Evolutionary conservation across 1,284 basidiomycete genomes (phyloP).

Genomic region (Malassezia brasiliensis): DNA sequence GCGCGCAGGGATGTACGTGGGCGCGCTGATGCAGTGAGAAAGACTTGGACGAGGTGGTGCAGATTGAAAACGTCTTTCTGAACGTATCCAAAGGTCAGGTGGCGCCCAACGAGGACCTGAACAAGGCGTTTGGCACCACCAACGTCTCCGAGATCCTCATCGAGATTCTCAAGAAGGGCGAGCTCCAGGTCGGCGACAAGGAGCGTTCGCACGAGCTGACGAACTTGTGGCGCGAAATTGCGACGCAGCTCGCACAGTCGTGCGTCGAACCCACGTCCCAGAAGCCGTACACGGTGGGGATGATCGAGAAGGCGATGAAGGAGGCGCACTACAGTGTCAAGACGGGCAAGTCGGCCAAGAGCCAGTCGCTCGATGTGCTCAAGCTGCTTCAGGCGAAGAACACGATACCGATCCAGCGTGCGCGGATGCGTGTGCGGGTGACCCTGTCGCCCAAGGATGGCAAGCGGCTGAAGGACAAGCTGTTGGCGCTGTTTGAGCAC

Average conservation of each 20-base stretch:
- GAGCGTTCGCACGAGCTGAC: conserved; percentile 82
- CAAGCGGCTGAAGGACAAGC: conserved; percentile 62
- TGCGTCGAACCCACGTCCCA: conserved; percentile 86
- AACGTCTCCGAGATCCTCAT: conserved; percentile 66
- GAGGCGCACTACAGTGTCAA: conserved; percentile 88
- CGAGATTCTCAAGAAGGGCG: conserved; percentile 92
- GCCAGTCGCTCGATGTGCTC: conserved; percentile 81
- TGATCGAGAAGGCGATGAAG: conserved; percentile 96
- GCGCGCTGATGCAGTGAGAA: conserved; percentile 55
- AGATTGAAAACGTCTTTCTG: conserved; percentile 88
- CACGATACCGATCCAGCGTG: conserved; percentile 79
- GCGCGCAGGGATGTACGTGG: conserved; percentile 65
- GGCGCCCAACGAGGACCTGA: conserved; percentile 75
- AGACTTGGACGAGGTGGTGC: conserved; percentile 86
- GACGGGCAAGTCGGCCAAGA: conserved; percentile 75
- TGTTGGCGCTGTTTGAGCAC: conserved; percentile 65
- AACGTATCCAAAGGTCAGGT: conserved; percentile 95
- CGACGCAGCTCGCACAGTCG: conserved; percentile 84
- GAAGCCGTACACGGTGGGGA: conserved; percentile 80
- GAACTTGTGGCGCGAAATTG: conserved; percentile 79
- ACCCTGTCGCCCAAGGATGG: conserved; percentile 66
- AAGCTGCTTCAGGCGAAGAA: conserved; percentile 62
- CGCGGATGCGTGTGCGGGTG: conserved; percentile 81
- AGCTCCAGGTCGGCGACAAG: conserved; percentile 93
- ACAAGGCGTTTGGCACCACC: conserved; percentile 77